Evolutionary conservation across 148 eudicot species (phyloP), one percentile per base, ranked within the genome.

Genomic region (Drosera capensis): DNA sequence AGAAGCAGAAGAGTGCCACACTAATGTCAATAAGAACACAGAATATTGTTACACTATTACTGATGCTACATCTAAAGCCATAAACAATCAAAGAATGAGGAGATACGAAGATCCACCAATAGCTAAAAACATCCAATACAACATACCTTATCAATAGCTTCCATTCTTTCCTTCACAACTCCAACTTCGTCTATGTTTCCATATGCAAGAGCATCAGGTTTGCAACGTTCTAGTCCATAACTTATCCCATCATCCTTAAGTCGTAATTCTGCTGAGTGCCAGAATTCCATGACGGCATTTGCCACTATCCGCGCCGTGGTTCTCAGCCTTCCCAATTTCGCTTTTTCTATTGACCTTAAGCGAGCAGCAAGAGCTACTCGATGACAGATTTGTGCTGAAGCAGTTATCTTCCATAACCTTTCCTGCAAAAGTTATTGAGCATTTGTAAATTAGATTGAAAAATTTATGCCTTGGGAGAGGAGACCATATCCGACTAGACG

Each of bases 401-500:
- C 80, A 60, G 86, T 58, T 45, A 62, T 54, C 71, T 92, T 92
- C 99, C 99, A 92, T 34, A 81, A 54, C 22, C 88, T 86, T 64
- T 92, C 99, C 99, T 92, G 38, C 42, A 31, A 48, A 38, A 48
- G 25, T 13, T 20, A 3, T 14, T 18, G 38, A 34, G 38, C 38
- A 34, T 1, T 34, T 28, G 4, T 3, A 28, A 28, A 9, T 28
- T 28, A 28, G 38, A 11, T 2, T 9, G 38, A 34, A 4, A 34
- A 34, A 11, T 34, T n/a, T n/a, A n/a, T n/a, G n/a, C n/a, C n/a
- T n/a, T n/a, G n/a, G n/a, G n/a, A n/a, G n/a, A n/a, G n/a, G n/a
- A n/a, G n/a, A n/a, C n/a, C n/a, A n/a, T n/a, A n/a, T n/a, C n/a
- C n/a, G n/a, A n/a, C n/a, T n/a, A n/a, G n/a, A 11, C 5, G n/a